Conservation (phyloP, 164 flowering plant genomes). For the Dillenia suffruticosa region DNA sequence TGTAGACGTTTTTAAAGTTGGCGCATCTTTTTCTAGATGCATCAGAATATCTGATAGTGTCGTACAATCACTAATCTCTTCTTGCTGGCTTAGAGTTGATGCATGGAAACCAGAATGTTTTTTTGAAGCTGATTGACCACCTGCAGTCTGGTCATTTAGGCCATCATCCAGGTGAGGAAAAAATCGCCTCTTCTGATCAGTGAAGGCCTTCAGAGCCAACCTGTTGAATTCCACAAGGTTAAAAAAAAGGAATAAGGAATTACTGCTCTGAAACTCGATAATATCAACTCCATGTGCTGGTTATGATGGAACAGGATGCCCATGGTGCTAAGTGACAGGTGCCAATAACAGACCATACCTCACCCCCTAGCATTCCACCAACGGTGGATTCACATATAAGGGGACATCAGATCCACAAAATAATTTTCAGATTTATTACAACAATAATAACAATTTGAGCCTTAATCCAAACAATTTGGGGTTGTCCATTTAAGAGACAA, state of each 20-base stretch:
- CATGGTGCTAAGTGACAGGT: too few species aligned
- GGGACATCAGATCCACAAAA: too few species aligned
- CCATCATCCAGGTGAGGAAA: slow-evolving; percentile 85
- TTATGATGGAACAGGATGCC: too few species aligned
- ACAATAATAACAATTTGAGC: too few species aligned
- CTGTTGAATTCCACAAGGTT: slow-evolving; percentile 22
- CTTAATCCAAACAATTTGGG: too few species aligned
- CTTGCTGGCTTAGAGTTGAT: slow-evolving; percentile 22
- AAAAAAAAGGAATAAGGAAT: not conserved
- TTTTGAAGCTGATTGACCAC: slow-evolving; percentile 40
- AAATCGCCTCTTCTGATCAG: slow-evolving; percentile 83
- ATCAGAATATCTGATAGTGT: slow-evolving; percentile 51
- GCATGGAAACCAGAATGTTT: slow-evolving; percentile 41
- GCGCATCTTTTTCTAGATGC: slow-evolving; percentile 55
- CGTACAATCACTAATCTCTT: slow-evolving; percentile 44
- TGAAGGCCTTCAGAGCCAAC: slow-evolving; percentile 92
- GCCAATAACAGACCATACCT: too few species aligned
- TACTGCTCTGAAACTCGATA: not conserved
- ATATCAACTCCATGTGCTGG: not conserved
- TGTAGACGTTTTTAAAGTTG: slow-evolving; percentile 50
- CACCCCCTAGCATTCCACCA: too few species aligned
- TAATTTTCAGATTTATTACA: too few species aligned
- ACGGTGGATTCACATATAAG: too few species aligned
- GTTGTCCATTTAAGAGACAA: too few species aligned
- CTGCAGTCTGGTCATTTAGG: slow-evolving; percentile 17